These are phyloP conservation scores for Aspergillus funiculosus DNA, from an alignment of 495 filamentous ascomycete genomes.

Conservation along the genomic window DNA sequence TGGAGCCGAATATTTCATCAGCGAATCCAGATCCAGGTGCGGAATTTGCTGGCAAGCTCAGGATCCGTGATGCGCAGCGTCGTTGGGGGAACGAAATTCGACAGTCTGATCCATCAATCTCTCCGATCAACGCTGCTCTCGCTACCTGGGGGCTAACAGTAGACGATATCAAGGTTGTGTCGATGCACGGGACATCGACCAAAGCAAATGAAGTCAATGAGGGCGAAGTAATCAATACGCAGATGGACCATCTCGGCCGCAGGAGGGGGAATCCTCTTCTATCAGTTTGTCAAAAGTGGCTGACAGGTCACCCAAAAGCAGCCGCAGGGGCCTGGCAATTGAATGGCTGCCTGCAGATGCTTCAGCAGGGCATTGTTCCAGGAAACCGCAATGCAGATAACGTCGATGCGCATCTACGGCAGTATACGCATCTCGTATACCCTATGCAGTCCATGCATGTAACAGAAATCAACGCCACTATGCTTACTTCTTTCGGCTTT, in stretches of 20 bases:
- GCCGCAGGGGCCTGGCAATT: conserved; percentile 99
- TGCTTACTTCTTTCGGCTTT: conserved; percentile 97
- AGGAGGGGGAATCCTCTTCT: conserved; percentile 94
- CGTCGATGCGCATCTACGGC: conserved; percentile 85
- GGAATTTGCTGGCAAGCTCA: conserved; percentile 30
- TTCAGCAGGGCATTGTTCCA: conserved; percentile 86
- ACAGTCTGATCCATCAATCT: conserved; percentile 84
- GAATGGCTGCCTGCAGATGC: conserved; percentile 90
- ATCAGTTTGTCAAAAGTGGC: conserved; percentile 98
- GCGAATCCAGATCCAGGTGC: not conserved
- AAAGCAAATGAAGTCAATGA: conserved; percentile 99
- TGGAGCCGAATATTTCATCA: not conserved
- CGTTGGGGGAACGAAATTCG: conserved; percentile 95
- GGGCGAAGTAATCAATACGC: conserved; percentile 92
- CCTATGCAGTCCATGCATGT: conserved; percentile 88
- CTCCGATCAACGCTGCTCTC: conserved; percentile 85
- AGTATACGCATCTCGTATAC: conserved; percentile 96
- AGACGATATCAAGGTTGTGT: conserved; percentile 88
- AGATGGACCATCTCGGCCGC: conserved; percentile 88
- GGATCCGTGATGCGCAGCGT: conserved; percentile 68
- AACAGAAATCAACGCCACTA: conserved; percentile 92
- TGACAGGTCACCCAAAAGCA: conserved; percentile 98
- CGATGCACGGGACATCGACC: conserved; percentile 98
- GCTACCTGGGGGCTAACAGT: conserved; percentile 96
- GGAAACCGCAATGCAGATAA: conserved; percentile 99